Evolutionary conservation across 345 rosid species (phyloP), one percentile per base, ranked within the genome.

Genomic region (Corchorus olitorius): DNA sequence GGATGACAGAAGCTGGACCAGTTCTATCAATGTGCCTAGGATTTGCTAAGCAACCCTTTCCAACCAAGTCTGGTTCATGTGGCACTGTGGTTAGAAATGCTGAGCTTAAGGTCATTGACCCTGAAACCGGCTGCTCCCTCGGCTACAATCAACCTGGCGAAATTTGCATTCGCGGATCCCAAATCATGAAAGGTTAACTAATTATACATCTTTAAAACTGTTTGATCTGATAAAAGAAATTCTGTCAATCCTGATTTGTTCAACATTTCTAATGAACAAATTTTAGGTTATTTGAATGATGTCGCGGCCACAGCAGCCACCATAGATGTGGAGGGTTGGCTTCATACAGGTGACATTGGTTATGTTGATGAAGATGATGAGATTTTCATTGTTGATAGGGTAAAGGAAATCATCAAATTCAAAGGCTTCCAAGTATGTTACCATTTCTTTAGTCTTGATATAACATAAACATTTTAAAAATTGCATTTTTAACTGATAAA

Each of bases 1-100:
- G 99, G 16, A 95, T 95, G 99, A 95, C 99, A 16, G 99, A 95
- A 78, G 99, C 99, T 0, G 99, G 98, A 22, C 98, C 99, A 4
- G 99, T 95, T 55, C 77, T 95, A 62, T 85, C 99, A 19, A 95
- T 95, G 98, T 86, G 97, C 81, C 79, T 89, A 54, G 96, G 81
- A 19, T 95, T 93, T 59, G 98, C 99, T 4, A 95, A 87, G 86
- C 89, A 95, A n/a, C 91, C 99, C 0, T 85, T 86, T n/a, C 89
- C 88, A 7, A 87, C 93, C 46, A 95, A 95, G 80, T 89, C 97
- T 3, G 99, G 99, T 0, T 89, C 99, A 9, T 95, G 98, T 70
- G 99, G 99, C 3, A 93, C 98, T 0, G 99, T 92, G 16, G 96
- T 95, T 22, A 76, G 99, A 73, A 95, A 95, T 77, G 94, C 99